A percentile compares a stretch with the other conserved stretches of the same genome.
These are phyloP conservation scores for Podaxis sp. DNA, from an alignment of 768 basidiomycete species.

Conservation along the genomic window DNA sequence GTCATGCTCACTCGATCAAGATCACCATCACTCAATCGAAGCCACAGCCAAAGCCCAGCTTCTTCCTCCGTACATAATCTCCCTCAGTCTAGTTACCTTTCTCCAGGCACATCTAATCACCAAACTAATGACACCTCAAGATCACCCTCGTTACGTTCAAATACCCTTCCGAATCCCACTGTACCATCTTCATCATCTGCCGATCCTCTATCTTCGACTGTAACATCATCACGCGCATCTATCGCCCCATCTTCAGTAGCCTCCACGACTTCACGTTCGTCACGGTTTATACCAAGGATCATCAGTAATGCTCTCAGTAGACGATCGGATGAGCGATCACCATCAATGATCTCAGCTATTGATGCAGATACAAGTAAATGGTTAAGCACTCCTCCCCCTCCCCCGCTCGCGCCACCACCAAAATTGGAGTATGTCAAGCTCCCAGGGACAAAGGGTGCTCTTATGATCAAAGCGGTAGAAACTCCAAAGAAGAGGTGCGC, in stretches of 20 bases:
- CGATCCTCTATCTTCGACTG: constrained; percentile 19
- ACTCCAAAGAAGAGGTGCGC: constrained; percentile 82
- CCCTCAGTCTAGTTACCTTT: constrained; percentile 20
- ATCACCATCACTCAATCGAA: background rate
- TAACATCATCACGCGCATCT: constrained; percentile 23
- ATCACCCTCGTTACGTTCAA: constrained; percentile 41
- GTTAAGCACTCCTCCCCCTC: constrained; percentile 7
- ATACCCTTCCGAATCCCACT: constrained; percentile 20
- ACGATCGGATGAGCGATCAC: constrained; percentile 54
- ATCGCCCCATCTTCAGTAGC: constrained; percentile 22
- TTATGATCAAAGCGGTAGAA: constrained; percentile 85
- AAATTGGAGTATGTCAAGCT: constrained; percentile 92
- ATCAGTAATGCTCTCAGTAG: constrained; percentile 64
- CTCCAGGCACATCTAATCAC: constrained; percentile 24
- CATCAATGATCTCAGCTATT: constrained; percentile 32
- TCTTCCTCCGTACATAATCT: constrained; percentile 19
- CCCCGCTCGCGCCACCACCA: constrained; percentile 52
- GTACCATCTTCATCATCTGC: constrained; percentile 15
- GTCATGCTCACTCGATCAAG: constrained; percentile 14
- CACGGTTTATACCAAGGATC: constrained; percentile 70
- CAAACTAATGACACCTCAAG: constrained; percentile 29
- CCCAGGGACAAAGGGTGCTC: constrained; percentile 83
- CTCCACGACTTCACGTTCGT: constrained; percentile 41
- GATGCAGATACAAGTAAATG: constrained; percentile 39
- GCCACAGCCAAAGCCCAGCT: constrained; percentile 25